These are phyloP conservation scores for Saccharomycopsis phalli DNA, from an alignment of 1,139 yeast species.

Conservation along the genomic window DNA sequence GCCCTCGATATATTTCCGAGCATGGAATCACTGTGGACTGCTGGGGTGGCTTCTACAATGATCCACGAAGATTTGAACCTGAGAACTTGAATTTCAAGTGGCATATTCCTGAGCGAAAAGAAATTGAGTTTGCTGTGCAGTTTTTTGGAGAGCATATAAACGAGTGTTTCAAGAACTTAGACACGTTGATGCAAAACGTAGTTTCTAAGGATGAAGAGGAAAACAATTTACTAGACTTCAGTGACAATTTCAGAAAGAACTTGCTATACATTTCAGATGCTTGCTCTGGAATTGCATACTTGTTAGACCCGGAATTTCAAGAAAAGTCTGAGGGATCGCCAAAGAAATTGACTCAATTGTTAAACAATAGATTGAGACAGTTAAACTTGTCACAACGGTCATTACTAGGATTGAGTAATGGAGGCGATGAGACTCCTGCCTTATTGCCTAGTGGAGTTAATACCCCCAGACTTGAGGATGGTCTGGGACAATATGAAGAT, in stretches of 20 bases:
- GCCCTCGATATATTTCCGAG: conserved; percentile 26
- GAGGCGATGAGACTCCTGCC: conserved; percentile 1
- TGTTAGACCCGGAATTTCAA: conserved; percentile 59
- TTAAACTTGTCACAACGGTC: conserved; percentile 17
- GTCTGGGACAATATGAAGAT: too few species aligned
- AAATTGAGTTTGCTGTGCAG: conserved; percentile 53
- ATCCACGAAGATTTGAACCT: conserved; percentile 32
- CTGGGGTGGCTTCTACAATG: conserved; percentile 71
- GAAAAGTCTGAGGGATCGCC: conserved; percentile 7
- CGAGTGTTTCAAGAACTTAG: conserved; percentile 37
- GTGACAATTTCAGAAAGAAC: conserved; percentile 47
- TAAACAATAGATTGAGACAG: conserved; percentile 12
- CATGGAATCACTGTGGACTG: conserved; percentile 37
- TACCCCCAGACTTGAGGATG: conserved; percentile 4
- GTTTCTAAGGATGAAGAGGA: neutral
- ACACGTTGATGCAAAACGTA: conserved; percentile 30
- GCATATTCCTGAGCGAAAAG: conserved; percentile 59
- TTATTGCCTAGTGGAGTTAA: too few species aligned
- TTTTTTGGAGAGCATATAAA: conserved; percentile 46
- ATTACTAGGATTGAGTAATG: conserved; percentile 5
- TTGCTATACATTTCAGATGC: conserved; percentile 51
- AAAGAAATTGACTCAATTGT: conserved; percentile 9
- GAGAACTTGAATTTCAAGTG: conserved; percentile 54
- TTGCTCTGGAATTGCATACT: conserved; percentile 64
- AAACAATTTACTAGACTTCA: conserved; percentile 21